Evolutionary conservation across 1,284 basidiomycete species (phyloP).

Genomic region (Chiua sp.): DNA sequence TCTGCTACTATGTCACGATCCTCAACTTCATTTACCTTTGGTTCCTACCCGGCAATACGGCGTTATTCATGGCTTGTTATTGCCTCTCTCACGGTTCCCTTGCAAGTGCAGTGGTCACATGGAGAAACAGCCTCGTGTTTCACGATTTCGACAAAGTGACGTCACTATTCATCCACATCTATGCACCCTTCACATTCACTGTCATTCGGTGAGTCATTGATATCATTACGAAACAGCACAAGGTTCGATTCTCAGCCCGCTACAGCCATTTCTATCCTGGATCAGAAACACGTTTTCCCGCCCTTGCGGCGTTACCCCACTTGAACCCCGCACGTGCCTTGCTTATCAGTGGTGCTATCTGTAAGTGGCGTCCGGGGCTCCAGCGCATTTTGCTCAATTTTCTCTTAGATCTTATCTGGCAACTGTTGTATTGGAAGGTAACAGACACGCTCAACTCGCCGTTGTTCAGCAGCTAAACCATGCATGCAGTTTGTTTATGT

Average conservation of each 20-base stretch:
- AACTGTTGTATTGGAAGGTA: slow-evolving; percentile 90
- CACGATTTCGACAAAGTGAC: slow-evolving; percentile 95
- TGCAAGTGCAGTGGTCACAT: slow-evolving; percentile 93
- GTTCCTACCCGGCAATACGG: slow-evolving; percentile 75
- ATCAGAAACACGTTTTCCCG: slow-evolving; percentile 81
- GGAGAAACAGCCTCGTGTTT: slow-evolving; percentile 97
- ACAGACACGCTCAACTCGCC: background rate
- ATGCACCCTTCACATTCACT: slow-evolving; percentile 85
- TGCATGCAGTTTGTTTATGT: slow-evolving; percentile 75
- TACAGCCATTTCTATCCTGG: slow-evolving; percentile 83
- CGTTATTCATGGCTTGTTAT: slow-evolving; percentile 87
- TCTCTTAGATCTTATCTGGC: slow-evolving; percentile 81
- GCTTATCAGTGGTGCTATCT: slow-evolving; percentile 73
- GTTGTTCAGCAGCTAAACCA: slow-evolving; percentile 7
- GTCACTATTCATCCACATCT: slow-evolving; percentile 90
- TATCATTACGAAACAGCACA: background rate
- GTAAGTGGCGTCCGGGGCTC: slow-evolving; percentile 48
- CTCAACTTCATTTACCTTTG: slow-evolving; percentile 91
- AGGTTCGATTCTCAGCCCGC: slow-evolving; percentile 9
- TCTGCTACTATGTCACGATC: slow-evolving; percentile 91
- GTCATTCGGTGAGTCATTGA: slow-evolving; percentile 75
- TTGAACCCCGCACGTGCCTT: slow-evolving; percentile 69
- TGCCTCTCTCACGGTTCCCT: slow-evolving; percentile 88
- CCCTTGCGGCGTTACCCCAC: slow-evolving; percentile 66
- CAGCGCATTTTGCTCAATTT: slow-evolving; percentile 18